Base-by-base conservation (phyloP, 257 asterid species). In the Plantago ovata region DNA sequence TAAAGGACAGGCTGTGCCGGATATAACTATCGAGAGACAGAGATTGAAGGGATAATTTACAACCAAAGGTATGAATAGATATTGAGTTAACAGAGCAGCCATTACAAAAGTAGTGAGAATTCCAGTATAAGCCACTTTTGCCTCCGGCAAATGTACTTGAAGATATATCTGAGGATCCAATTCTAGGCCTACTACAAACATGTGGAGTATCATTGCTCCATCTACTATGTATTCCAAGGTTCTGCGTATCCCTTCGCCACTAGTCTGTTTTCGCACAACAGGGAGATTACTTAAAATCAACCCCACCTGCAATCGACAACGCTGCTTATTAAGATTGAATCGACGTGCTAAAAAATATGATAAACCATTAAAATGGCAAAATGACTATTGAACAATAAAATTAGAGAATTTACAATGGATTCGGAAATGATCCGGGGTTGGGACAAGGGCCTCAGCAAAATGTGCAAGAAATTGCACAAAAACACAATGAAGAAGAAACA, bases 171-270 rank as follows among this genome's bases (percentile, higher is more conserved):
- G 65, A 0, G 98, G 97, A 56, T 92, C 95, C 1, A 85, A 77
- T 59, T 92, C 98, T 15, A 92, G 68, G 32, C 98, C 97, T 0
- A 86, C 78, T 0, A 88, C 94, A 53, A 88, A 88, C 97, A 92
- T 86, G 68, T 92, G 97, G 38, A 87, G 81, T 15, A 92, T 72
- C 97, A 92, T 88, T 2, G 91, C 95, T 0, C 79, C 86, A 53
- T 92, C 98, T 13, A 89, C 94, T 41, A 92, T 77, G 42, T 82
- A 85, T 47, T 58, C 77, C 20, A 92, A 40, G 6, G 94, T 81
- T 48, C 64, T 71, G 1, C 61, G 81, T 36, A 89, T 67, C 61
- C 86, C 95, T 0, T 44, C 67, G 0, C 73, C 76, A 6, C 64
- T 48, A 1, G 87, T 56, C 7, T 71, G 71, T 7, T 22, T 54